These are phyloP conservation scores for Fusarium abutilonis DNA, from an alignment of 2,329 filamentous ascomycete species.

Conservation along the genomic window DNA sequence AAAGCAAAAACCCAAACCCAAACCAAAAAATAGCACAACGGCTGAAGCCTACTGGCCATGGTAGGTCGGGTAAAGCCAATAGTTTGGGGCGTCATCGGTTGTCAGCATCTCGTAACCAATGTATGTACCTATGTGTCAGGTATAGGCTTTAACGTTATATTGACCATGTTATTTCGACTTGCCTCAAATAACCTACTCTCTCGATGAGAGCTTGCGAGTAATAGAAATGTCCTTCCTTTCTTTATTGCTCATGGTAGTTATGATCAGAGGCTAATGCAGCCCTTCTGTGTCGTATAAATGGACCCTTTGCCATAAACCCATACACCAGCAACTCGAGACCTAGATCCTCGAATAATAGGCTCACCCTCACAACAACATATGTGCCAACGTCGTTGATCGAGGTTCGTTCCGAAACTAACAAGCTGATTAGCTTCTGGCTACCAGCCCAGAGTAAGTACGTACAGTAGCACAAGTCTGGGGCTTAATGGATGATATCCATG, in stretches of 20 bases:
- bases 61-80: slow-evolving; percentile 23
- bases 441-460: not conserved
- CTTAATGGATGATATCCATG: slow-evolving; percentile 4
- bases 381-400: slow-evolving; percentile 5
- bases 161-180: not conserved
- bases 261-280: not conserved
- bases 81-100: slow-evolving; percentile 28
- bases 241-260: not conserved
- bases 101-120: slow-evolving; percentile 32
- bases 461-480: not conserved
- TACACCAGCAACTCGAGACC: slow-evolving; percentile 10
- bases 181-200: not conserved
- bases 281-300: slow-evolving; percentile 5
- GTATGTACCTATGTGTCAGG: not conserved
- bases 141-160: slow-evolving; percentile 2
- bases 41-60: slow-evolving; percentile 23
- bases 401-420: slow-evolving; percentile 1
- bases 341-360: slow-evolving; percentile 5
- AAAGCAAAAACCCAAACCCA: slow-evolving; percentile 33
- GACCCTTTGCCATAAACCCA: slow-evolving; percentile 4
- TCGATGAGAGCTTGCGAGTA: not conserved
- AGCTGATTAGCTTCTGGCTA: slow-evolving; percentile 1
- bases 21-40: slow-evolving; percentile 28
- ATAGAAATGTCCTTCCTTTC: not conserved
- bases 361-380: not conserved